Evolutionary conservation across 768 basidiomycete genomes (phyloP).

Genomic region (Boletus vinaceobasis): DNA sequence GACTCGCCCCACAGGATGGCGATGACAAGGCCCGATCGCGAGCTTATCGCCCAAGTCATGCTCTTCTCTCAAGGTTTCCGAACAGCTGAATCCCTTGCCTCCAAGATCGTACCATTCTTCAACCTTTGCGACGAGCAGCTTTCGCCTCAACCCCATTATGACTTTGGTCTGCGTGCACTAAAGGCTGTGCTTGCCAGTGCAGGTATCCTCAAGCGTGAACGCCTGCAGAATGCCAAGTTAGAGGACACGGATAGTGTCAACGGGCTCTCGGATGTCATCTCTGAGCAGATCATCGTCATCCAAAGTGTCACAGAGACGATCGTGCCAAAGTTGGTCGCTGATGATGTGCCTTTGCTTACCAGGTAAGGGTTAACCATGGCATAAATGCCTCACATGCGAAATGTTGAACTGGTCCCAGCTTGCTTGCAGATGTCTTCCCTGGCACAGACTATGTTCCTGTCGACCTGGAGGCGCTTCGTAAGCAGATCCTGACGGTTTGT

Average conservation of each 20-base stretch:
- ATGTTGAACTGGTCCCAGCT: conserved; percentile 39
- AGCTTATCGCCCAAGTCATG: conserved; percentile 99
- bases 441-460: conserved; percentile 90
- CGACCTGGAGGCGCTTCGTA: conserved; percentile 80
- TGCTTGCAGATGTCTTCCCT: conserved; percentile 96
- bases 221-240: conserved; percentile 49
- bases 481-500: conserved; percentile 85
- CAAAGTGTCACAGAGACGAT: conserved; percentile 99
- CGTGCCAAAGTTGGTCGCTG: conserved; percentile 95
- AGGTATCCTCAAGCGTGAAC: conserved; percentile 94
- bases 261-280: conserved; percentile 65
- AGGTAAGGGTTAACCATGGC: conserved; percentile 50
- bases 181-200: conserved; percentile 96
- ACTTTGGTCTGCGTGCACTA: conserved; percentile 95
- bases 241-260: conserved; percentile 43
- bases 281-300: conserved; percentile 95
- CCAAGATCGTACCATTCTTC: conserved; percentile 99
- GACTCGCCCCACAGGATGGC: conserved; percentile 67
- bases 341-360: conserved; percentile 91
- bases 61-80: conserved; percentile 99
- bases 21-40: conserved; percentile 97
- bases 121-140: conserved; percentile 97
- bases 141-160: conserved; percentile 96
- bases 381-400: neutral
- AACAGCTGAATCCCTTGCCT: conserved; percentile 94